phyloP scores from a whole-genome alignment of 768 basidiomycete species.

The Podaxis sp. region DNA sequence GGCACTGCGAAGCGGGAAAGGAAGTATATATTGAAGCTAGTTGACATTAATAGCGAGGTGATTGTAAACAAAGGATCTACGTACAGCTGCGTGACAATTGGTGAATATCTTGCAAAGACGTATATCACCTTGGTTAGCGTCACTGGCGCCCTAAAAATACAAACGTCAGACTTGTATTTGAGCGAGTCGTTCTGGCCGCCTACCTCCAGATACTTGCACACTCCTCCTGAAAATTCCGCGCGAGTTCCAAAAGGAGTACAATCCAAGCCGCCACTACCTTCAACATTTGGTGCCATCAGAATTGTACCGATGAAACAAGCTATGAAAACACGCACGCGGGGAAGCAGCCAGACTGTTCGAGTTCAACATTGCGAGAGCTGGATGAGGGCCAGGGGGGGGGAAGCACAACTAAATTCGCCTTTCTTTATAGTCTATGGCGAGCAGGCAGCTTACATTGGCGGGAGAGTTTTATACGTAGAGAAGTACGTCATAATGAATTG shows the following conservation, averaged over 20 bases:
- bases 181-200: neutral
- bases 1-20: neutral
- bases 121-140: neutral
- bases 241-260: neutral
- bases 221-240: neutral
- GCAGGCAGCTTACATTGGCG: no score
- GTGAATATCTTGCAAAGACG: constrained; percentile 1
- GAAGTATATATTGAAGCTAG: neutral
- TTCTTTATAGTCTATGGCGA: no score
- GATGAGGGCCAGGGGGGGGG: no score
- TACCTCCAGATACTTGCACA: neutral
- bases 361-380: no score
- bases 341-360: no score
- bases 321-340: no score
- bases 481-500: no score
- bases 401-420: no score
- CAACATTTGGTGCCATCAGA: no score
- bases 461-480: no score
- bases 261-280: neutral
- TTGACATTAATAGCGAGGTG: neutral
- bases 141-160: neutral
- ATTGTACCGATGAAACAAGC: no score
- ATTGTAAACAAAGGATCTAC: neutral
- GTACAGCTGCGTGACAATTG: neutral
- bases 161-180: no score